phyloP scores from a whole-genome alignment of 1,284 basidiomycete genomes.

The Trichosporon ovoides region DNA sequence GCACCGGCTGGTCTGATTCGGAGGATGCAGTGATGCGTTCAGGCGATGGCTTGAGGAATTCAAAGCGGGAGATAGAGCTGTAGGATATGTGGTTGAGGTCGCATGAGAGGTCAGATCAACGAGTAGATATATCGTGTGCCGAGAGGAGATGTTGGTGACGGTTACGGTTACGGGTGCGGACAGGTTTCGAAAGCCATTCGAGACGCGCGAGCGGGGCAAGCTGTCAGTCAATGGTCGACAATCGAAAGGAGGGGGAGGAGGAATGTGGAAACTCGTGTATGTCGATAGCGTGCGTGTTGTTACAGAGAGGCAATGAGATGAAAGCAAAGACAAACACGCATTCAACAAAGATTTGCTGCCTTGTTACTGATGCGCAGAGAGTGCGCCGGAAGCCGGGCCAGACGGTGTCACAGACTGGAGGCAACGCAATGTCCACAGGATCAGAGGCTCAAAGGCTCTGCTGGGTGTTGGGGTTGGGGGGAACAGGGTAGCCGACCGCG shows the following conservation, averaged over 20 bases:
- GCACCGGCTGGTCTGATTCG: neutral
- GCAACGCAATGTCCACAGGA: neutral
- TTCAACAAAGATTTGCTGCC: neutral
- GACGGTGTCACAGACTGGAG: neutral
- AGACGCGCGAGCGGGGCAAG: neutral
- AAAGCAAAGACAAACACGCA: neutral
- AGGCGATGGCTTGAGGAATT: neutral
- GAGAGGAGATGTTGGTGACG: neutral
- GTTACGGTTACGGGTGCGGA: neutral
- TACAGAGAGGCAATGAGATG: neutral
- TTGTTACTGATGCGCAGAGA: neutral
- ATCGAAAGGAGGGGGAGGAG: neutral
- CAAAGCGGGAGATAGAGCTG: no score
- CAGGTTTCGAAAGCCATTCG: neutral
- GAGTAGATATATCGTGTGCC: neutral
- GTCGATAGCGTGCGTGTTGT: neutral
- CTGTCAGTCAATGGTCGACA: neutral
- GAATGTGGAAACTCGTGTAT: neutral
- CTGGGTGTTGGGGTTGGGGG: neutral
- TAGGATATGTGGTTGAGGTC: neutral
- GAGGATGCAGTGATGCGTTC: no score
- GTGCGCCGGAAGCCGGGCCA: neutral
- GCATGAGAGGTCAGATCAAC: neutral
- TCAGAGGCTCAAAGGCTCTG: neutral
- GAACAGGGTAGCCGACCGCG: neutral